Conservation (phyloP, 1,284 basidiomycete species). For the Trichosporon sp. region DNA sequence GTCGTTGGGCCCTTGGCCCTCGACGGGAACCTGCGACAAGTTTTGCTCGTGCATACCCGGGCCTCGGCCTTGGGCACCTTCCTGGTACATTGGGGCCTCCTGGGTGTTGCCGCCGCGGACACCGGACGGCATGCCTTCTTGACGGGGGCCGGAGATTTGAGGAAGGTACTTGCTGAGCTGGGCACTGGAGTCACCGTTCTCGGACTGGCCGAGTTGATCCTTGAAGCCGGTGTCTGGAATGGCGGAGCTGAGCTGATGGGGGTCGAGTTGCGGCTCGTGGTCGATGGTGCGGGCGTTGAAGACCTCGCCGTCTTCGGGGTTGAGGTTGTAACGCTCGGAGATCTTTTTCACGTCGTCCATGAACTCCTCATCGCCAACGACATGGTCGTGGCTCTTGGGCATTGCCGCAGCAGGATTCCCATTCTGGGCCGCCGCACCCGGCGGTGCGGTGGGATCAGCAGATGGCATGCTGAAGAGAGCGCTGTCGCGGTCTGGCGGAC, state of each 20-base stretch:
- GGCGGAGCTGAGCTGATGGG: constrained; percentile 4
- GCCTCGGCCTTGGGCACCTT: constrained; percentile 32
- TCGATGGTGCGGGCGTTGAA: background rate
- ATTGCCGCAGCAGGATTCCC: background rate
- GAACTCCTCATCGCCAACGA: background rate
- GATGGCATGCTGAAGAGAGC: background rate
- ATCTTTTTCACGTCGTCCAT: background rate
- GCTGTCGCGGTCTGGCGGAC: background rate
- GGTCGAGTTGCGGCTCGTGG: background rate
- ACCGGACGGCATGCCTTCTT: background rate
- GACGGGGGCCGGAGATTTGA: background rate
- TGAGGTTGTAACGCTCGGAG: background rate
- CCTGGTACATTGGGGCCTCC: constrained; percentile 20
- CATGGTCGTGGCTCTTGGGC: constrained; percentile 1
- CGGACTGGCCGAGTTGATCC: background rate
- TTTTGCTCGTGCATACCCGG: constrained; percentile 31
- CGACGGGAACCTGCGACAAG: constrained; percentile 9
- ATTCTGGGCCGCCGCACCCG: background rate
- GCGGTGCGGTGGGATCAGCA: background rate
- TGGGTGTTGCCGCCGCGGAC: constrained; percentile 12
- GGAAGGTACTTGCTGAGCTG: background rate
- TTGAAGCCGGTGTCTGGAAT: constrained; percentile 14
- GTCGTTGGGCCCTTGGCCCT: constrained; percentile 9
- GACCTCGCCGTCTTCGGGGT: background rate
- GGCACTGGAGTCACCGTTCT: background rate